These are phyloP conservation scores for Globisporangium uncinulatum DNA, from an alignment of 352 stramenopile species.

Conservation along the genomic window DNA sequence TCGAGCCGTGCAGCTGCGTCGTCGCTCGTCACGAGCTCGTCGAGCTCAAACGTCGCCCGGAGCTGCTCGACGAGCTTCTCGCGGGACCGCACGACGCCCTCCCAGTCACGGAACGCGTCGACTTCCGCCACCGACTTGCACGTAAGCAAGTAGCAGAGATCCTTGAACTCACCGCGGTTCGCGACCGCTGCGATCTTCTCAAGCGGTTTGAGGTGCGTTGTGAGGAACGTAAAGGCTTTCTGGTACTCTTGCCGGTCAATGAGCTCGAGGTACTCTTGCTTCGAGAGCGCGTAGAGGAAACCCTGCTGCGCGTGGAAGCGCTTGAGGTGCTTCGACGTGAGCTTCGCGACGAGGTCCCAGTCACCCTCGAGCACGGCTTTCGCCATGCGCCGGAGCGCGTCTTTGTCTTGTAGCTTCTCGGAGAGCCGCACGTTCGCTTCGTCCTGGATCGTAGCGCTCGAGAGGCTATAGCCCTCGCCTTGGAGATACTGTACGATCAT, in stretches of 20 bases:
- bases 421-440: slow-evolving; percentile 82
- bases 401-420: slow-evolving; percentile 63
- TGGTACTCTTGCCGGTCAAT: slow-evolving; percentile 87
- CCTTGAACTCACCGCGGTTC: slow-evolving; percentile 84
- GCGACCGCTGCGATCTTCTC: slow-evolving; percentile 72
- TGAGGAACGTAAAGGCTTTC: slow-evolving; percentile 88
- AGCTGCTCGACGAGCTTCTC: slow-evolving; percentile 85
- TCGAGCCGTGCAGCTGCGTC: slow-evolving; percentile 27
- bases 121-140: slow-evolving; percentile 84
- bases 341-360: slow-evolving; percentile 82
- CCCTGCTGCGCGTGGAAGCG: slow-evolving; percentile 80
- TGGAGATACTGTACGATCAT: slow-evolving; percentile 88
- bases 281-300: slow-evolving; percentile 86
- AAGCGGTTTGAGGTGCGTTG: slow-evolving; percentile 83
- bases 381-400: slow-evolving; percentile 65
- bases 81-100: slow-evolving; percentile 66
- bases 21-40: slow-evolving; percentile 56
- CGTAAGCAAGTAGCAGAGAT: slow-evolving; percentile 86
- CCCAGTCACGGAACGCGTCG: slow-evolving; percentile 81
- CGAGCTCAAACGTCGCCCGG: slow-evolving; percentile 73
- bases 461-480: slow-evolving; percentile 71
- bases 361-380: slow-evolving; percentile 78
- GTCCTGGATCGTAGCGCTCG: slow-evolving; percentile 83
- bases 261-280: slow-evolving; percentile 87
- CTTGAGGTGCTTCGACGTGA: slow-evolving; percentile 77